phyloP scores from a whole-genome alignment of 2,329 filamentous ascomycete species.

The Calonectria pseudoturangicola region DNA sequence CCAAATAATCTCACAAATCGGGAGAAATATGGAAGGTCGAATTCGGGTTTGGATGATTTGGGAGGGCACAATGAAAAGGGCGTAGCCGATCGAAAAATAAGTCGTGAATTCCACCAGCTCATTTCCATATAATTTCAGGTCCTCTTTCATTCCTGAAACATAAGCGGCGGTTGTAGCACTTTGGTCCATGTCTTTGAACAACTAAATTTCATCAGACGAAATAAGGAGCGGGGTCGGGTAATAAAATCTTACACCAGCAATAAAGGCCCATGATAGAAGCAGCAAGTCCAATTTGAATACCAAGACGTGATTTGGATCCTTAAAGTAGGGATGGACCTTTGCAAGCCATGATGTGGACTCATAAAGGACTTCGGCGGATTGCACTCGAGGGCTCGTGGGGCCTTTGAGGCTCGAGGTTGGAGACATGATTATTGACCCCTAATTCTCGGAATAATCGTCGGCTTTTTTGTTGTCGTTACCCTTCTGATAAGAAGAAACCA shows the following conservation, averaged over 20 bases:
- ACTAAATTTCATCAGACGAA: constrained; percentile 22
- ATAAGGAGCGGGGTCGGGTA: too few relatives aligned
- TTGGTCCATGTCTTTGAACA: constrained; percentile 48
- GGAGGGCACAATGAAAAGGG: constrained; percentile 48
- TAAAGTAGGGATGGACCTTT: constrained; percentile 56
- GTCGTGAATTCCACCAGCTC: constrained; percentile 52
- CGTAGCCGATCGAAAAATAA: constrained; percentile 52
- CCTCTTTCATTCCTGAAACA: constrained; percentile 52
- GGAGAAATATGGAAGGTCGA: constrained; percentile 48
- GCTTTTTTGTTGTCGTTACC: not conserved
- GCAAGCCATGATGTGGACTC: constrained; percentile 55
- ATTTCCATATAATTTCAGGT: constrained; percentile 42
- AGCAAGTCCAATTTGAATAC: constrained; percentile 56
- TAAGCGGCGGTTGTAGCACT: constrained; percentile 48
- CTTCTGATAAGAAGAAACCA: too few relatives aligned
- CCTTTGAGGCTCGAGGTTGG: constrained; percentile 38
- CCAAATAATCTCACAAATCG: constrained; percentile 49
- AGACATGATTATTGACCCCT: constrained; percentile 35
- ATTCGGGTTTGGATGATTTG: constrained; percentile 50
- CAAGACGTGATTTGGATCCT: constrained; percentile 54
- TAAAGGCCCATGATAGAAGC: constrained; percentile 52
- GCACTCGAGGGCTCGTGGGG: constrained; percentile 1
- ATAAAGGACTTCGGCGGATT: not conserved
- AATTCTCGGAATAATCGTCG: too few relatives aligned
- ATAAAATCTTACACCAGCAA: constrained; percentile 40